Evolutionary conservation across 106 monocot species (phyloP), one percentile per base, ranked within the genome.

Genomic region (Posidonia australis): DNA sequence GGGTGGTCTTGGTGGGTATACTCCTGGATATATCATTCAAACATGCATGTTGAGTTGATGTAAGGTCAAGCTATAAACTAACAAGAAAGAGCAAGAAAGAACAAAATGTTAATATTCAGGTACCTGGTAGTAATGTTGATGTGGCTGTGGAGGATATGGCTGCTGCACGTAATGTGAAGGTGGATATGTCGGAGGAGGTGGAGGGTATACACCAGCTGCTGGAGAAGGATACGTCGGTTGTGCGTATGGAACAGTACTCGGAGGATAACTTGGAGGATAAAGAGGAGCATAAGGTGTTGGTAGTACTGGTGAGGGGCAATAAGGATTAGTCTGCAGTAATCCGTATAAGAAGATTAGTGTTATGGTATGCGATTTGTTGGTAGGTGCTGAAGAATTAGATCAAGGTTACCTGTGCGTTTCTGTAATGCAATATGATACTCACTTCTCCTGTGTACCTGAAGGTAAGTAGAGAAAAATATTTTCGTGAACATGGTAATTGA

Each of bases 361-460:
- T 13, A 14, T 47, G 47, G 47, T 18, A 47, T 13, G 13, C 47
- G 3, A 47, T 13, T 5, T 48, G n/a, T n/a, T 48, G 14, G 4
- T 48, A 48, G n/a, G 14, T 48, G 3, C n/a, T 48, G 48, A n/a
- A 17, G n/a, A 48, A 48, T 14, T 17, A 17, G 14, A 48, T 16
- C 0, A 48, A 48, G 48, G 14, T 48, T 78, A 79, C 86, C 32
- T 74, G 51, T 21, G 70, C 57, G 68, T 77, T 78, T 9, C 63
- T 19, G 29, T 67, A 80, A 49, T 90, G 85, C 80, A 90, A 68
- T 51, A 90, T 85, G 44, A 83, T 55, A 36, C 73, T 90, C 53
- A 90, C 82, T 69, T 90, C 90, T 51, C 90, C 85, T 0, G 76
- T 80, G 56, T 60, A 82, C 36, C 90, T 89, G n/a, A 9, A 29